Conservation (phyloP, 225 moss, liverwort and hornwort genomes). For the Physcomitrium patens region DNA sequence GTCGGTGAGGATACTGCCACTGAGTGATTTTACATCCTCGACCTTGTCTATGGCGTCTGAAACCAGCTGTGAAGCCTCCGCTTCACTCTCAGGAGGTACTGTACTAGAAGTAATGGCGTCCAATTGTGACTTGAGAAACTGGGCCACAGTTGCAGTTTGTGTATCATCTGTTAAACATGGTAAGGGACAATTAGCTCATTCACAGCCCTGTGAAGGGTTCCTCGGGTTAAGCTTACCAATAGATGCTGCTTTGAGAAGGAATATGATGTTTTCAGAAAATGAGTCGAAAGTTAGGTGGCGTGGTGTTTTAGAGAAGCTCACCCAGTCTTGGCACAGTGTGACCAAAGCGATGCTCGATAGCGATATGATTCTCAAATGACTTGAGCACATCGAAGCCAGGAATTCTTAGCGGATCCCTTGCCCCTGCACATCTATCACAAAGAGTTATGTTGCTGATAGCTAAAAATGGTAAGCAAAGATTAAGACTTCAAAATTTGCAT, state of each 20-base stretch:
- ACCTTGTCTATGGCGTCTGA: neutral
- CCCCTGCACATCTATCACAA: constrained; percentile 41
- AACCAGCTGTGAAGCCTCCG: neutral
- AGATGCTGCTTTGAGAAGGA: neutral
- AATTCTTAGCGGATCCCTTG: constrained; percentile 56
- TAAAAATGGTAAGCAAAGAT: neutral
- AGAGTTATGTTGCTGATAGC: neutral
- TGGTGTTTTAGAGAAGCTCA: constrained; percentile 31
- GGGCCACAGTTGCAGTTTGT: constrained; percentile 38
- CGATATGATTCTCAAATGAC: constrained; percentile 56
- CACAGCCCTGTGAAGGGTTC: neutral
- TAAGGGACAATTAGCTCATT: constrained; percentile 14
- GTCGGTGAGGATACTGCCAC: neutral
- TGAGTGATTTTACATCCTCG: neutral
- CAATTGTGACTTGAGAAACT: constrained; percentile 54
- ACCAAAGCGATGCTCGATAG: constrained; percentile 66
- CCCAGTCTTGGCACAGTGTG: constrained; percentile 93
- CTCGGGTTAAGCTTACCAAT: neutral
- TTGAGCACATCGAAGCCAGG: constrained; percentile 48
- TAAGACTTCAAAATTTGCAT: neutral
- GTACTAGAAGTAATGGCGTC: neutral
- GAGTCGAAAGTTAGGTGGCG: constrained; percentile 2
- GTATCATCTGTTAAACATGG: constrained; percentile 51
- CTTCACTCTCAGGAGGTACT: neutral
- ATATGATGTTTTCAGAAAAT: neutral